Conservation (phyloP, 2,329 filamentous ascomycete genomes). For the Hypomyces rosellus region DNA sequence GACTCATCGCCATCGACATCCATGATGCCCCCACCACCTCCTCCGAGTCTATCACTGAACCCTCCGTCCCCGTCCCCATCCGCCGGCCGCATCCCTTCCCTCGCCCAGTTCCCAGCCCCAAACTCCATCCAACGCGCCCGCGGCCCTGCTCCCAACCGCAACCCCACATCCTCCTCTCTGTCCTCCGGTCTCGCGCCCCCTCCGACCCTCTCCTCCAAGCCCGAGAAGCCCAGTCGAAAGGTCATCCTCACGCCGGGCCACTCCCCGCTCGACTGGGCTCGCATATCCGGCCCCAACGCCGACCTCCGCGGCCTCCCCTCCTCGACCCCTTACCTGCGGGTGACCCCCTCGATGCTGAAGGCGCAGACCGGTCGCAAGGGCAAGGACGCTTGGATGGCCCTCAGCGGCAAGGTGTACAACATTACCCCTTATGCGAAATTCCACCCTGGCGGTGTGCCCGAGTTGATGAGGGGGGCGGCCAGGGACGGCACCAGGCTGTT, state of each 20-base stretch:
- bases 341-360: slow-evolving; percentile 76
- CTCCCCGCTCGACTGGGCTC: slow-evolving; percentile 94
- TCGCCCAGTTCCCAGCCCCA: slow-evolving; percentile 42
- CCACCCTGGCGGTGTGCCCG: slow-evolving; percentile 79
- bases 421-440: slow-evolving; percentile 83
- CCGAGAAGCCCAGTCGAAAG: slow-evolving; percentile 56
- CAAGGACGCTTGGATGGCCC: slow-evolving; percentile 82
- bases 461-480: slow-evolving; percentile 59
- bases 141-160: slow-evolving; percentile 37
- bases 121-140: slow-evolving; percentile 47
- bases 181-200: slow-evolving; percentile 48
- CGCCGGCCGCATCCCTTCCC: slow-evolving; percentile 26
- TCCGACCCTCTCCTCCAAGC: slow-evolving; percentile 46
- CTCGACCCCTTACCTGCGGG: slow-evolving; percentile 54
- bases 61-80: slow-evolving; percentile 8
- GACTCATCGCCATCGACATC: slow-evolving; percentile 14
- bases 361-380: slow-evolving; percentile 75
- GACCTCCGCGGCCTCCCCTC: slow-evolving; percentile 61
- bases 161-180: slow-evolving; percentile 16
- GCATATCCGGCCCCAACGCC: slow-evolving; percentile 56
- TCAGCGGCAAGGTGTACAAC: slow-evolving; percentile 90
- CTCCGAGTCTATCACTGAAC: slow-evolving; percentile 8
- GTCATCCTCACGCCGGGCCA: slow-evolving; percentile 83
- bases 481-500: slow-evolving; percentile 58
- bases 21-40: slow-evolving; percentile 28